Base-by-base conservation (phyloP, 805 yeast species). In the Kluyveromyces wickerhamii region DNA sequence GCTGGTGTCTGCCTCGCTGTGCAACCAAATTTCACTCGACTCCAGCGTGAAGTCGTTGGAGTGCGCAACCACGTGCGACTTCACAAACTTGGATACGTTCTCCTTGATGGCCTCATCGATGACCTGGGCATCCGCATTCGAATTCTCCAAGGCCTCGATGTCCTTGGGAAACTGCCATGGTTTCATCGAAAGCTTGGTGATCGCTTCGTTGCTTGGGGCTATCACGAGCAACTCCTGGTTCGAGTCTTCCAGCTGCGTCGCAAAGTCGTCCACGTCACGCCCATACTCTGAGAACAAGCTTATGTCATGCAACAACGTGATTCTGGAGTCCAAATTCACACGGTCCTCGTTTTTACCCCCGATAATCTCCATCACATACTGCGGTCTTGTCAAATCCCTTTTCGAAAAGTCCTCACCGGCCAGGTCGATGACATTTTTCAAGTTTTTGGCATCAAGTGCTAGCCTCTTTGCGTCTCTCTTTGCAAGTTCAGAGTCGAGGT, bases 141-240 rank as follows among this genome's bases (percentile, higher is more conserved):
- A 21, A 7, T 37, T 14, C 35, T 51, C 57, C 29, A 52, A 27
- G 5, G 23, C 31, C 15, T 63, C 64, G 11, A 74, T 62, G 4
- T 63, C 47, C 6, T 50, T 53, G 1, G 94, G 94, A 55, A 79
- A 85, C 51, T 79, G 79, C 95, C 94, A 86, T 14, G 95, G 95
- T 53, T 84, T 85, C 36, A 54, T 37, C 3, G 56, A 9, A 31
- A 78, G 50, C 2, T 65, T 58, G 21, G 60, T 59, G 39, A 85
- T 63, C 3, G 85, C 88, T 9, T 54, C 57, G 49, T 85, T 74
- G 2, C 74, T 63, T 6, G 95, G 95, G 3, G 94, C 84, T 48
- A 85, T 69, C 5, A 85, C 69, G 15, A 83, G 58, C 37, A 60
- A 65, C 47, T 62, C 62, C 24, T 49, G 48, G 20, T 62, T 58